Percentiles rank a stretch among this genome's conserved stretches.
phyloP scores from a whole-genome alignment of 768 basidiomycete species.

The Hygrocybe coccinea region DNA sequence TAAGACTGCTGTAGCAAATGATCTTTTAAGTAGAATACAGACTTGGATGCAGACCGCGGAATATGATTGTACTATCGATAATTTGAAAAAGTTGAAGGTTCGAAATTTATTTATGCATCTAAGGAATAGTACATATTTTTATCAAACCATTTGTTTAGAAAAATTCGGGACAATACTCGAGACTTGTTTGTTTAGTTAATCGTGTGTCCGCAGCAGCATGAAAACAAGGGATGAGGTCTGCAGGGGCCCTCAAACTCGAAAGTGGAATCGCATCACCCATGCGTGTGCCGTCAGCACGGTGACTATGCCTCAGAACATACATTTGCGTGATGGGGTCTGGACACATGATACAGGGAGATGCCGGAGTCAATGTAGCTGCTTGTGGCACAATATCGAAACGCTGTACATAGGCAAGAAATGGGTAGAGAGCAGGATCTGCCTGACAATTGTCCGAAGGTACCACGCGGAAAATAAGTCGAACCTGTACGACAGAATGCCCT shows the following conservation, averaged over 20 bases:
- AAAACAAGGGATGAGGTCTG: conserved; percentile 11
- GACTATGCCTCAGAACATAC: conserved; percentile 6
- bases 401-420: conserved; percentile 2
- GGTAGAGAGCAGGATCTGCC: neutral
- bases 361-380: neutral
- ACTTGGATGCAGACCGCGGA: too few relatives aligned
- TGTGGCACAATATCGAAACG: conserved; percentile 11
- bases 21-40: too few relatives aligned
- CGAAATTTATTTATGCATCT: neutral
- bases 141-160: neutral
- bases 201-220: conserved; percentile 1
- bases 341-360: neutral
- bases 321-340: conserved; percentile 8
- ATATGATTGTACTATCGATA: too few relatives aligned
- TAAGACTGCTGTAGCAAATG: too few relatives aligned
- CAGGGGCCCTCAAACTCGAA: conserved; percentile 3
- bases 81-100: too few relatives aligned
- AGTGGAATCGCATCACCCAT: conserved; percentile 11
- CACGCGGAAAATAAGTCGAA: conserved; percentile 1
- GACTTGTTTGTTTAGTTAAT: conserved; percentile 3
- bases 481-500: conserved; percentile 3
- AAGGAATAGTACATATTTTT: conserved; percentile 1
- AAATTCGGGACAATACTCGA: neutral
- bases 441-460: neutral
- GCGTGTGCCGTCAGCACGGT: neutral